Base-by-base conservation (phyloP, 2,329 filamentous ascomycete genomes). In the Exophiala mesophila region DNA sequence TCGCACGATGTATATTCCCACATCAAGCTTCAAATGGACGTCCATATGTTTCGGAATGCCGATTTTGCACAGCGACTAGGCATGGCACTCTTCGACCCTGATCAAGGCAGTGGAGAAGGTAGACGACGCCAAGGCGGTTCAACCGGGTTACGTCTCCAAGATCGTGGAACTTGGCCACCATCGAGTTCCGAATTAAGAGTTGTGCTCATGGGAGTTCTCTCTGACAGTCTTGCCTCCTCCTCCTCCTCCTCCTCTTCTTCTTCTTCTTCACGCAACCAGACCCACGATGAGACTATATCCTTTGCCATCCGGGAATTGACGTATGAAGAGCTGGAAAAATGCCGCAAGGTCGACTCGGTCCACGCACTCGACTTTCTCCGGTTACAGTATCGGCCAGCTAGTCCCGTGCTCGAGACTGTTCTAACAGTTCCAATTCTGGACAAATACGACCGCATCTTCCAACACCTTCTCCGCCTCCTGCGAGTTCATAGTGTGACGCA, bases 321-420 rank as follows among this genome's bases (percentile, higher is more conserved):
- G 0, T 72, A 80, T 5, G 81, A 83, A 34, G 88, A 96, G 54
- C 85, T 95, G 35, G 78, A 88, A 39, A 80, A 76, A 49, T 90
- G 88, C 62, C 82, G 94, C 72, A 78, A 97, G 55, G 82, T 88
- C 0, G 77, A 86, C 58, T 84, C 83, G 0, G 74, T 97, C 13
- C 82, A 90, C 59, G 92, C 92, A 0, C 72, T 97, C n/a, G 92
- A 97, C 63, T 97, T 98, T 57, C 71, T 98, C 12, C 80, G 87
- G 2, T 69, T 98, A 5, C 84, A 88, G 33, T 97, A 96, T 64
- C 85, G 83, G 29, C 74, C 88, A 0, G 83, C 88, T 0, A 63
- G 76, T 0, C 39, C 48, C 9, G 78, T 86, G 1, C 69, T 97
- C 0, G 73, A 81, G 29, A 71, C 80, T 0, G 74, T 97, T 48